phyloP scores from a whole-genome alignment of 768 basidiomycete species.

The Pluteus cervinus region DNA sequence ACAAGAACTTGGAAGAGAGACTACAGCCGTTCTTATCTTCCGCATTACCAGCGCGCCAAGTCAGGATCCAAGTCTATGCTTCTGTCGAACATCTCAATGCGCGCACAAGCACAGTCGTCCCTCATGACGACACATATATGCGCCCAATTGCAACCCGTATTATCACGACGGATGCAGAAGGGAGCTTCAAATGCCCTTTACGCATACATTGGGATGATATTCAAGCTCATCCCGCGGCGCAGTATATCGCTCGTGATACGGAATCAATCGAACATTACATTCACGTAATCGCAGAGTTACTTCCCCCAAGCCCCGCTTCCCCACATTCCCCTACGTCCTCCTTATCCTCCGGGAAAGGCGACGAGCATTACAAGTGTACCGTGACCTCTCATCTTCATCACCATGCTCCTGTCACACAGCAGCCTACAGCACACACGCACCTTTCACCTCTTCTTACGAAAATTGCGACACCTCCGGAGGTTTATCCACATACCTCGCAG shows the following conservation, averaged over 20 bases:
- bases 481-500: constrained; percentile 22
- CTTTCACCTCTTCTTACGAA: constrained; percentile 2
- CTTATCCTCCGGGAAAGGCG: constrained; percentile 8
- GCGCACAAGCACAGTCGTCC: constrained; percentile 5
- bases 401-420: constrained; percentile 4
- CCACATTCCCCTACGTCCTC: constrained; percentile 3
- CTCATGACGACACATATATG: constrained; percentile 11
- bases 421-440: constrained; percentile 4
- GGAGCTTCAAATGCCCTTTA: constrained; percentile 65
- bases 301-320: constrained; percentile 27
- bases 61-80: constrained; percentile 60
- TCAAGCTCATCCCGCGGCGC: constrained; percentile 50
- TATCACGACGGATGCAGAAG: constrained; percentile 58
- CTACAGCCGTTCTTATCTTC: constrained; percentile 80
- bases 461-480: constrained; percentile 7
- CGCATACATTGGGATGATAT: constrained; percentile 65
- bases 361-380: no score
- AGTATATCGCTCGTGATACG: constrained; percentile 51
- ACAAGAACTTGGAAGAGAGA: constrained; percentile 72
- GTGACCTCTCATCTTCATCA: constrained; percentile 6
- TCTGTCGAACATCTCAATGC: constrained; percentile 21
- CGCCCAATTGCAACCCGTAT: constrained; percentile 43
- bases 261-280: constrained; percentile 49
- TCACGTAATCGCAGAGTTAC: constrained; percentile 46
- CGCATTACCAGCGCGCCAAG: constrained; percentile 53